Evolutionary conservation across 2,329 filamentous ascomycete genomes (phyloP), one percentile per base, ranked within the genome.

Genomic region (Colletotrichum australisinense): DNA sequence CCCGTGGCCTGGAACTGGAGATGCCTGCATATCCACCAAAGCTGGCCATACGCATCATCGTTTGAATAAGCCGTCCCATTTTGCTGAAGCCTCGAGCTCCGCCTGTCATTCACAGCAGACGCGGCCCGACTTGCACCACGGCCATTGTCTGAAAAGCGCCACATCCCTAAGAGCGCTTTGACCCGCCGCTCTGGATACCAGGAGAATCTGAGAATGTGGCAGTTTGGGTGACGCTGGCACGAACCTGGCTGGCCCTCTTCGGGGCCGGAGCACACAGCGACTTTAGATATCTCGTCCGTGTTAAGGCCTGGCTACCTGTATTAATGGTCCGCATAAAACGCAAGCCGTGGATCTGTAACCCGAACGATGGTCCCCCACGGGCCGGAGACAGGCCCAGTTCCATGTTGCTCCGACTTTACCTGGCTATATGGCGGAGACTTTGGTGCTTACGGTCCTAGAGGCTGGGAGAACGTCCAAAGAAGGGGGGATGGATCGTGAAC

Each of bases 111-210:
- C n/a, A 24, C 16, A 28, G 52, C 22, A 30, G 12, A 24, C 7
- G 63, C 49, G 22, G 49, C 30, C 22, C 49, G 49, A 42, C 26
- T 65, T 55, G 63, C 32, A 22, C 30, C 16, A 30, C 32, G 7
- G 42, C 22, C 11, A 19, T 46, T 11, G 4, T 28, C 22, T 30
- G 11, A 28, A 26, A 9, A 16, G 4, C 28, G 52, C 14, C 11
- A 53, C 62, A 55, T 52, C 46, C 55, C 55, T 19, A n/a, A 24
- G n/a, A 28, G 35, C 68, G 68, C 68, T 71, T 71, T 71, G 63
- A 67, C 68, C 68, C 55, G 32, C 30, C 24, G 14, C 56, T 67
- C 63, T 55, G 63, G 68, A 49, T n/a, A 49, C 42, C 8, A 9
- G 42, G 42, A 49, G 8, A 49, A 49, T 49, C 42, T 49, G 63